Conservation (phyloP, 345 rosid genomes). For the Microcos paniculata region DNA sequence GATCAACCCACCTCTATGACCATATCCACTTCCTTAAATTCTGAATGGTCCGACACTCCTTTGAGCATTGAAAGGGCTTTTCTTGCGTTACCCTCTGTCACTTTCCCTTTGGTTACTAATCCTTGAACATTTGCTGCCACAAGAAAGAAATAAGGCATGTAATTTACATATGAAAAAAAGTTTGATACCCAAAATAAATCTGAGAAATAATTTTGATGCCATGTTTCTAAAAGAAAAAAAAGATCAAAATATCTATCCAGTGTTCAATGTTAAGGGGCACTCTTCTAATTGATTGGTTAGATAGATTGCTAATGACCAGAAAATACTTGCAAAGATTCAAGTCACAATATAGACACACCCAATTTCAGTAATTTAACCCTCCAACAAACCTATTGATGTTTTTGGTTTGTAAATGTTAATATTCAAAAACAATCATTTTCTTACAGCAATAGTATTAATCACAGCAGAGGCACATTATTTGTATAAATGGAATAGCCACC, state of each 20-base stretch:
- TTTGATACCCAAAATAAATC: not conserved
- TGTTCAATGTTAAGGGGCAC: not conserved
- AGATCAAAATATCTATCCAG: not conserved
- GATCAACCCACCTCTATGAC: conserved; percentile 75
- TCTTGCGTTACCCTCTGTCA: conserved; percentile 59
- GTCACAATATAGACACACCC: not conserved
- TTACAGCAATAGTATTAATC: not conserved
- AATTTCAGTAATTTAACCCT: not conserved
- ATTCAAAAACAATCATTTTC: not conserved
- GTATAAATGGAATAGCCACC: conserved; percentile 38
- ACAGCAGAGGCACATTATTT: no score
- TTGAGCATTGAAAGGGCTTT: conserved; percentile 72
- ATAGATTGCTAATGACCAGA: not conserved
- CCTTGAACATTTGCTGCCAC: conserved; percentile 68
- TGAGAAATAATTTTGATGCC: not conserved
- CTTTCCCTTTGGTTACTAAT: conserved; percentile 67
- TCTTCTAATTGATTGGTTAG: not conserved
- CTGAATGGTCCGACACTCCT: conserved; percentile 77
- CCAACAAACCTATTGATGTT: not conserved
- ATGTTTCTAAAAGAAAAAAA: not conserved
- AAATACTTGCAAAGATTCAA: not conserved
- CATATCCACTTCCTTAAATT: conserved; percentile 86
- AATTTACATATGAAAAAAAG: not conserved
- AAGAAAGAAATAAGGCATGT: conserved; percentile 8
- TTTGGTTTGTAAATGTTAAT: not conserved